phyloP scores from a whole-genome alignment of 805 yeast species.

The Cyberlindnera mississippiensis region DNA sequence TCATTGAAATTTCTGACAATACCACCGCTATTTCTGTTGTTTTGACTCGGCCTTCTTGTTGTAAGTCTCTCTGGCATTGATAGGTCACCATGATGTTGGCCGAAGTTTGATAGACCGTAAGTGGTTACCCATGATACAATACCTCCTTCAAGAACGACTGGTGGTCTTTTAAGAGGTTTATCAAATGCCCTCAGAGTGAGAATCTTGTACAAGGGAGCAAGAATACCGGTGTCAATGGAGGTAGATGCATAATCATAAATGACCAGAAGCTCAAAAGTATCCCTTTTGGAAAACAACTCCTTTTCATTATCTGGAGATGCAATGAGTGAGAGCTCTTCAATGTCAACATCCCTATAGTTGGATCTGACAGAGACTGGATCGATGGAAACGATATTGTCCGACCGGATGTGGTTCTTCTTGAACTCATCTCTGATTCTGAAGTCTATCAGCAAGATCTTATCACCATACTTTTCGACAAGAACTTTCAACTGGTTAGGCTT shows the following conservation, averaged over 20 bases:
- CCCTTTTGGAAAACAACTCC: constrained; percentile 47
- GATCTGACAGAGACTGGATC: constrained; percentile 63
- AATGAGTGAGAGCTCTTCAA: constrained; percentile 57
- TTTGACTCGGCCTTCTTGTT: constrained; percentile 11
- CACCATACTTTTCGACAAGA: constrained; percentile 12
- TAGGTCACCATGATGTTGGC: constrained; percentile 22
- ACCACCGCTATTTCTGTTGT: neutral
- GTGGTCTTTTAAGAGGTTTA: constrained; percentile 36
- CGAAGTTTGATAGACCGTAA: constrained; percentile 16
- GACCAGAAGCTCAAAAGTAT: constrained; percentile 58
- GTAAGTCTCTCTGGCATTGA: constrained; percentile 13
- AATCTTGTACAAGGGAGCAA: constrained; percentile 18
- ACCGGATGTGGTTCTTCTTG: constrained; percentile 57
- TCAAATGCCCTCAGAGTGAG: constrained; percentile 36
- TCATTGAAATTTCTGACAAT: constrained; percentile 17
- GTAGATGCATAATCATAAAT: constrained; percentile 36
- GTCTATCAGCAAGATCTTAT: constrained; percentile 60
- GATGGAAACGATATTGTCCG: constrained; percentile 59
- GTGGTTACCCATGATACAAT: constrained; percentile 39
- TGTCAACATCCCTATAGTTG: constrained; percentile 54
- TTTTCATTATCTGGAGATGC: constrained; percentile 56
- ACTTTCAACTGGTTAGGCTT: constrained; percentile 13
- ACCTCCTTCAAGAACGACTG: constrained; percentile 54
- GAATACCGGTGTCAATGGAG: constrained; percentile 1
- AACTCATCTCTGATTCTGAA: constrained; percentile 59